Evolutionary conservation across 768 basidiomycete genomes (phyloP), one percentile per base, ranked within the genome.

Genomic region (Tylopilus intermedius): DNA sequence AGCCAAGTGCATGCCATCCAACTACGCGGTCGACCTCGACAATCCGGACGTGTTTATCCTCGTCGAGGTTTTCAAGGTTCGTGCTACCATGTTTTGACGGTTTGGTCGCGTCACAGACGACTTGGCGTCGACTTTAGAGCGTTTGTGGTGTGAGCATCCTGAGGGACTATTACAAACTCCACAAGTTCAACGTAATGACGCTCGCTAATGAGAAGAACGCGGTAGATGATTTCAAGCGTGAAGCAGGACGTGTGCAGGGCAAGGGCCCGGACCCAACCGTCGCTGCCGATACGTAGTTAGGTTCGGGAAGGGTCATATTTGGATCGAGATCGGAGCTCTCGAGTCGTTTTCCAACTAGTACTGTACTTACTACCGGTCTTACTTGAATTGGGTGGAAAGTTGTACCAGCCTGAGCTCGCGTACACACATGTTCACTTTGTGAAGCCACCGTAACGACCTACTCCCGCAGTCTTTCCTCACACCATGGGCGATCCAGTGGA

Each of bases 61-160:
- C 7, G 81, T 90, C 6, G 88, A 92, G 61, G 76, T 92, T 5
- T 91, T 90, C 76, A 92, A 91, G 79, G 90, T 86, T 65, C 15
- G 13, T 50, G n/a, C n/a, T 14, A 46, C 5, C 22, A 24, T 32
- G 2, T 29, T 47, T 8, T 49, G 8, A 32, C 11, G 32, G 2
- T 29, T 49, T 8, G 47, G 8, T 37, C 11, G 35, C 3, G 40
- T 5, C 10, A 21, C 18, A 8, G 8, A 47, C 26, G 14, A 39
- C 51, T 56, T 44, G 40, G 50, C 26, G 40, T 15, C 14, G 51
- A n/a, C 2, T 50, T 29, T 61, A 91, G 89, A 83, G 81, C 56
- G 73, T 87, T 0, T 90, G 88, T 58, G 87, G 90, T 3, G 73
- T 92, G 26, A 82, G 88, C 50, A 70, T 92, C 24, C 82, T 90